Evolutionary conservation across 306 rosid species (phyloP), one percentile per base, ranked within the genome.

Genomic region (Chamaecrista fasciculata): DNA sequence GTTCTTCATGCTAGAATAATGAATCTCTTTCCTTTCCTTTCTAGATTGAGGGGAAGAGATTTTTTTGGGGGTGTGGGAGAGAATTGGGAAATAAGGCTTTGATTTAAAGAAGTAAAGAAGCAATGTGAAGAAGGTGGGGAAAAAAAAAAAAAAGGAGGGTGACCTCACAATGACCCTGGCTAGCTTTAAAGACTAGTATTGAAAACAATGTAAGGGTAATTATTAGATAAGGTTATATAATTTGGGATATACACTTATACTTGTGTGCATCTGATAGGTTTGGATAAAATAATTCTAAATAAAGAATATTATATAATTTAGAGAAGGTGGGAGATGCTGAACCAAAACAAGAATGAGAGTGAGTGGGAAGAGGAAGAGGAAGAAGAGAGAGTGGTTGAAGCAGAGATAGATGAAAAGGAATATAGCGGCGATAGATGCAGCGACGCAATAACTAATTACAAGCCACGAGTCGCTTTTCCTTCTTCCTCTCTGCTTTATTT

Each of bases 391-490:
- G 83, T 79, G 23, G 86, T 76, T 79, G 84, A 78, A 70, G 10
- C 39, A 56, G 72, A 50, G 78, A 72, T 62, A 67, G 2, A 28
- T 28, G 4, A 4, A 28, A 28, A 29, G 2, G 5, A 5, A 5
- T 29, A 33, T 33, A 33, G 36, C 36, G 25, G 72, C 49, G 8
- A 58, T 26, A 53, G 76, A 47, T 64, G 36, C 3, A 59, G 83
- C 67, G 82, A 85, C 86, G 59, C 68, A 55, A 69, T 68, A 87
- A 82, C 94, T 64, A 85, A 78, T 85, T 74, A 77, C 85, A 85
- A 77, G 79, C 84, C 34, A 42, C 2, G 66, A 56, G 94, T 87
- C 88, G 85, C 85, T 87, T 83, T 87, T 76, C 81, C 86, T 79
- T 87, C 18, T 52, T 62, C 64, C 25, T 57, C 63, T 75, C 21